Percentiles rank a stretch among this genome's conserved stretches.
phyloP scores from a whole-genome alignment of 257 asterid genomes.

The Plantago elongata region DNA sequence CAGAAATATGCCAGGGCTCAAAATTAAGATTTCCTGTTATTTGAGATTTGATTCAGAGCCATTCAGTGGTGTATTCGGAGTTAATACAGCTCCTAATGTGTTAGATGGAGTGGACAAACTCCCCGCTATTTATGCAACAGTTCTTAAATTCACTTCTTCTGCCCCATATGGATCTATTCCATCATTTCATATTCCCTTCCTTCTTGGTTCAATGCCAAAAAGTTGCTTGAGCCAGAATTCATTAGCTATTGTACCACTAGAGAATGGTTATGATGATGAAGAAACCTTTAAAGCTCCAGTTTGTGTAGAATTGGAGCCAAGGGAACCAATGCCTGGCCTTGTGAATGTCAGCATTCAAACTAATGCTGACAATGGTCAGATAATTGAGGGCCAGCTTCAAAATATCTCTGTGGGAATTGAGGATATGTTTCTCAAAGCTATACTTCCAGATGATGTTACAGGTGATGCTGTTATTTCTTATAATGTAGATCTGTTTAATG shows the following conservation, averaged over 20 bases:
- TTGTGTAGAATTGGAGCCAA: constrained; percentile 78
- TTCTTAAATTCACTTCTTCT: constrained; percentile 67
- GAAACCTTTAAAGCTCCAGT: constrained; percentile 53
- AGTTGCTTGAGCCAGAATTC: constrained; percentile 41
- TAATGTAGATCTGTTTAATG: constrained; percentile 56
- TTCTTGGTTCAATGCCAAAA: constrained; percentile 57
- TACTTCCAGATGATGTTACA: constrained; percentile 58
- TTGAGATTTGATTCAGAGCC: constrained; percentile 70
- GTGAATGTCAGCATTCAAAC: constrained; percentile 68
- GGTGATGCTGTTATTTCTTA: constrained; percentile 42
- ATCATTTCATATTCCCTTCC: constrained; percentile 68
- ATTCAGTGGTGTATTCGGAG: constrained; percentile 37
- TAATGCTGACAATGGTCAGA: constrained; percentile 70
- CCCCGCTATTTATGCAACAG: constrained; percentile 80
- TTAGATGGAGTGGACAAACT: constrained; percentile 49
- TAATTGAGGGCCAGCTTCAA: constrained; percentile 70
- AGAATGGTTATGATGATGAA: constrained; percentile 46
- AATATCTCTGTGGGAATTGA: constrained; percentile 80
- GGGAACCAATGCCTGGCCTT: constrained; percentile 84
- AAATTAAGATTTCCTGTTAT: constrained; percentile 61
- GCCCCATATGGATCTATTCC: constrained; percentile 76
- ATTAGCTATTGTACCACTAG: constrained; percentile 65
- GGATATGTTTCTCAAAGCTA: constrained; percentile 86
- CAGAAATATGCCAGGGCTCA: constrained; percentile 73
- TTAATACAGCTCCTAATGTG: constrained; percentile 24